Conservation (phyloP, 2,329 filamentous ascomycete species). For the Fusarium sp. region DNA sequence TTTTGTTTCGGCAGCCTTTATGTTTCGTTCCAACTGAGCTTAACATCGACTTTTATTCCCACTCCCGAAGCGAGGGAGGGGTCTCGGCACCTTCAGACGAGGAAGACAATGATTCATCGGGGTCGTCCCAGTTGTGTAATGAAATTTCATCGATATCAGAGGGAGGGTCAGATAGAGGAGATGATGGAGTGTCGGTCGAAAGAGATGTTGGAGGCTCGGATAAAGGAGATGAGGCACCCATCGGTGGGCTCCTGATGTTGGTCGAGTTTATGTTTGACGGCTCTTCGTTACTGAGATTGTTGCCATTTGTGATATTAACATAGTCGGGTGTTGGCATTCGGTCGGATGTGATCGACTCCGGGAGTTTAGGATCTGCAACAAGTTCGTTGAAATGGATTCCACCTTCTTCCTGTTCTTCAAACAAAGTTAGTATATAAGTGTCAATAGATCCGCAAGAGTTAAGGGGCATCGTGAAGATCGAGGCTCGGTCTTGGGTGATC, state of each 20-base stretch:
- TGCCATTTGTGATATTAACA: neutral
- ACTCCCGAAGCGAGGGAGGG: slow-evolving; percentile 15
- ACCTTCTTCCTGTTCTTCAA: neutral
- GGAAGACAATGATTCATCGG: slow-evolving; percentile 19
- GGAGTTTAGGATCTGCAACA: neutral
- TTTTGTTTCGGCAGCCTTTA: neutral
- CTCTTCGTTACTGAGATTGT: neutral
- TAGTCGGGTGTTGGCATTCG: neutral
- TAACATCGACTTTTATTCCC: neutral
- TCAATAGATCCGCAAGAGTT: neutral
- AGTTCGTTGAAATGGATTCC: neutral
- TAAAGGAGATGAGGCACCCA: neutral
- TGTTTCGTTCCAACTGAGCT: neutral
- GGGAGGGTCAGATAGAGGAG: neutral
- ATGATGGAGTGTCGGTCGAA: neutral
- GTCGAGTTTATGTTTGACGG: neutral
- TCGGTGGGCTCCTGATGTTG: neutral
- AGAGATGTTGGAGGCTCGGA: neutral
- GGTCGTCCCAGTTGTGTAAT: neutral
- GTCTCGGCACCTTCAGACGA: slow-evolving; percentile 25
- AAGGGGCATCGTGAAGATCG: neutral
- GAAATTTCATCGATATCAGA: neutral
- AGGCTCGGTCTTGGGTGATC: no score
- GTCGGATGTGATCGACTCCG: neutral
- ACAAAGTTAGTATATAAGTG: neutral